These are phyloP conservation scores for Gracilaria caudata DNA, from an alignment of 23 red algal species.

Conservation along the genomic window DNA sequence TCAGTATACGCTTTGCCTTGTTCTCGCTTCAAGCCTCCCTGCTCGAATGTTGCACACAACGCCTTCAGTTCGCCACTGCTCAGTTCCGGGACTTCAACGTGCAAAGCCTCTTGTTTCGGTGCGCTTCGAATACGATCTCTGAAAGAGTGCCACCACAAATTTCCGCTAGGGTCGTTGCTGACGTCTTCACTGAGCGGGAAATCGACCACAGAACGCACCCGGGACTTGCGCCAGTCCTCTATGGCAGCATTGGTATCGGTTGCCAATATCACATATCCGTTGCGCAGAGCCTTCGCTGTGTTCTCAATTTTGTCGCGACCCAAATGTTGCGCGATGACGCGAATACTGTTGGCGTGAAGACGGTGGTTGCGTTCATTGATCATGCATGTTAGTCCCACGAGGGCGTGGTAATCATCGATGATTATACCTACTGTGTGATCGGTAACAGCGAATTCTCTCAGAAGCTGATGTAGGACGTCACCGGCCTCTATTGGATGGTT, in stretches of 20 bases:
- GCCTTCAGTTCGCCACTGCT: slow-evolving; percentile 48
- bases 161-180: slow-evolving; percentile 32
- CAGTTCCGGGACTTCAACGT: slow-evolving; percentile 46
- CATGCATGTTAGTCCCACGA: slow-evolving; percentile 62
- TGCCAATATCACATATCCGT: slow-evolving; percentile 55
- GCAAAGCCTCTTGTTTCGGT: background rate
- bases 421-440: slow-evolving; percentile 40
- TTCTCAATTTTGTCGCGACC: slow-evolving; percentile 52
- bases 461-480: slow-evolving; percentile 46
- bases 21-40: slow-evolving; percentile 28
- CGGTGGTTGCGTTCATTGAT: slow-evolving; percentile 46
- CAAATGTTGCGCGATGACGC: slow-evolving; percentile 57
- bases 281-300: slow-evolving; percentile 35
- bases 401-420: slow-evolving; percentile 57
- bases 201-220: slow-evolving; percentile 23
- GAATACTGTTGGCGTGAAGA: slow-evolving; percentile 61
- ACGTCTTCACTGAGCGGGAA: slow-evolving; percentile 55
- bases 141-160: slow-evolving; percentile 25
- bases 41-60: slow-evolving; percentile 54
- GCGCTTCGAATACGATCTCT: slow-evolving; percentile 27
- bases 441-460: slow-evolving; percentile 11
- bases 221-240: slow-evolving; percentile 41
- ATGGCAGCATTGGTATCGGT: slow-evolving; percentile 15
- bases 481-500: slow-evolving; percentile 14
- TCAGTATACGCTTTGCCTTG: slow-evolving; percentile 3